A percentile compares a stretch with the other conserved stretches of the same genome.
Conservation (phyloP, 2,329 filamentous ascomycete species). For the Cladosporium sp. region DNA sequence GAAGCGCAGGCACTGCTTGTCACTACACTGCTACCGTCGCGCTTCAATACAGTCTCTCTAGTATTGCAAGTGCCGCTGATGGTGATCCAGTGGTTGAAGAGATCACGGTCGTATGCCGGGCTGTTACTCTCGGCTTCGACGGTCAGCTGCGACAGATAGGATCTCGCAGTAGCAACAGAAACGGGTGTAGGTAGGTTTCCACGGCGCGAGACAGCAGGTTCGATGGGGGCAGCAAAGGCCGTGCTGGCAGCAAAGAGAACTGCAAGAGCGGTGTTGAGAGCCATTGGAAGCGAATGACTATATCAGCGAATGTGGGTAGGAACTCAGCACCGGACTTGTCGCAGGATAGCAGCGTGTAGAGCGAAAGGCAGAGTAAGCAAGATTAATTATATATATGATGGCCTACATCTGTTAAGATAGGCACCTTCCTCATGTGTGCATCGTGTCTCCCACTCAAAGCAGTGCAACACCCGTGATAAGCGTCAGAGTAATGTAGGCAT, state of each 20-base stretch:
- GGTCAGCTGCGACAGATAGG: constrained; percentile 31
- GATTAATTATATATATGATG: background rate
- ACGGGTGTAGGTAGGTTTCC: constrained; percentile 34
- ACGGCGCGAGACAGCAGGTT: constrained; percentile 24
- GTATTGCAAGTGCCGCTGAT: constrained; percentile 69
- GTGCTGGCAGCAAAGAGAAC: constrained; percentile 26
- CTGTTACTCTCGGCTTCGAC: constrained; percentile 31
- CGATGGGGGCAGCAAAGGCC: constrained; percentile 29
- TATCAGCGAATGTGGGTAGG: constrained; percentile 1
- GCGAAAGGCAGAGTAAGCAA: background rate
- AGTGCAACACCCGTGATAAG: background rate
- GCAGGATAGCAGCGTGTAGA: background rate
- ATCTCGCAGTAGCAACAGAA: constrained; percentile 31
- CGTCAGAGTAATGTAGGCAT: background rate
- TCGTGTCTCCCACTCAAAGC: background rate
- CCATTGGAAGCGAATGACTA: constrained; percentile 22
- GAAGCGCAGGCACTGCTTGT: constrained; percentile 61
- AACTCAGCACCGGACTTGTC: background rate
- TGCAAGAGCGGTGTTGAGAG: constrained; percentile 24
- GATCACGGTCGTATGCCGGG: constrained; percentile 60
- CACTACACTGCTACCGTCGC: constrained; percentile 67
- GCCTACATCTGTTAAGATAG: background rate
- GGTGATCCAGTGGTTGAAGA: constrained; percentile 72
- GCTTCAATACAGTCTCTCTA: constrained; percentile 69
- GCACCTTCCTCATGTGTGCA: constrained; percentile 8